These are phyloP conservation scores for Backusella circina DNA, from an alignment of 192 early-diverging fungal genomes.

Conservation along the genomic window DNA sequence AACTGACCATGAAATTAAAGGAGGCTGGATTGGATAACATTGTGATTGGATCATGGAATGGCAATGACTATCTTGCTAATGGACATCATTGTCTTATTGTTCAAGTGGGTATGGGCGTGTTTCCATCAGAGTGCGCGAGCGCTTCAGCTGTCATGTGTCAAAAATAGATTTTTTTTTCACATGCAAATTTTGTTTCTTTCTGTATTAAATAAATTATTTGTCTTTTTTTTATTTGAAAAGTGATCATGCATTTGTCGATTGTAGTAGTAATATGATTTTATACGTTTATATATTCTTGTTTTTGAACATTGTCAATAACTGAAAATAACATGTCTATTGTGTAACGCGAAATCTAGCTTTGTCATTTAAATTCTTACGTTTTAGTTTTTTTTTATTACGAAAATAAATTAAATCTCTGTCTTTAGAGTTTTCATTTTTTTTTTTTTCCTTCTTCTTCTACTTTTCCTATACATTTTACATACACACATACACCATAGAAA, in stretches of 20 bases:
- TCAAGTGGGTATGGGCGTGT: neutral
- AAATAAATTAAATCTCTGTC: neutral
- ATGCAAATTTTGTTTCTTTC: neutral
- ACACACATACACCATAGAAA: neutral
- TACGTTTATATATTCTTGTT: neutral
- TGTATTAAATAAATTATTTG: neutral
- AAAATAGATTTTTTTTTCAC: neutral
- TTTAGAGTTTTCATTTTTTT: neutral
- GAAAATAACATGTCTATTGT: neutral
- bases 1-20: neutral
- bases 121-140: neutral
- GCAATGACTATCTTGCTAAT: neutral
- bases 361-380: neutral
- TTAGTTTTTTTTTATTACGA: neutral
- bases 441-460: neutral
- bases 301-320: neutral
- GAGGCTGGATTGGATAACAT: neutral
- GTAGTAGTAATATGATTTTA: neutral
- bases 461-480: neutral
- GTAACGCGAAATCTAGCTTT: neutral
- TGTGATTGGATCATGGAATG: constrained; percentile 14
- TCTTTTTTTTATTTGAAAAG: neutral
- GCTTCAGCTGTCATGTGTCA: neutral
- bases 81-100: constrained; percentile 1
- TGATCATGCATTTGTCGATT: neutral